Percentiles rank a stretch among this genome's conserved stretches.
phyloP scores from a whole-genome alignment of 2,329 filamentous ascomycete species.

The Huntiella savannae region DNA sequence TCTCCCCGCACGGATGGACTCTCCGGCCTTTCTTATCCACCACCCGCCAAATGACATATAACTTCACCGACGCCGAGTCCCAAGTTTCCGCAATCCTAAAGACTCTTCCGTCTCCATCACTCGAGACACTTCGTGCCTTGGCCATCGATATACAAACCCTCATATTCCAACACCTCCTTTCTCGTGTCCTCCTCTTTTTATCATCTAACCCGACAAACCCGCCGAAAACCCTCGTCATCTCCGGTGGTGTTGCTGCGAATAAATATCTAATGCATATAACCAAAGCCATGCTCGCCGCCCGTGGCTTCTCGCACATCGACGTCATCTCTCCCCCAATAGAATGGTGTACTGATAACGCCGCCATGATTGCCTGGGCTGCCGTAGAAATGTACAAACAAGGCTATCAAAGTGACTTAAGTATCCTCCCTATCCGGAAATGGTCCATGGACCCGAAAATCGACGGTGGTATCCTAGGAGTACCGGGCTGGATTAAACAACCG shows the following conservation, averaged over 20 bases:
- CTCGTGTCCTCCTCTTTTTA: slow-evolving; percentile 50
- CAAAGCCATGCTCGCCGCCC: slow-evolving; percentile 36
- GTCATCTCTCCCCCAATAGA: slow-evolving; percentile 56
- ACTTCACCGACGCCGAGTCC: slow-evolving; percentile 55
- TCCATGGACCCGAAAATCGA: slow-evolving; percentile 42
- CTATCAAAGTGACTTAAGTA: slow-evolving; percentile 42
- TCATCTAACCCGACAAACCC: slow-evolving; percentile 16
- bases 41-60: slow-evolving; percentile 42
- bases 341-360: slow-evolving; percentile 86
- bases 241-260: slow-evolving; percentile 83
- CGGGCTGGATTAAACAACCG: slow-evolving; percentile 23
- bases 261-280: slow-evolving; percentile 53
- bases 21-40: slow-evolving; percentile 47
- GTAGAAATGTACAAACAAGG: slow-evolving; percentile 81
- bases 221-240: slow-evolving; percentile 53
- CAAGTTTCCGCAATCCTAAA: slow-evolving; percentile 28
- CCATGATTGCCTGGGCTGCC: slow-evolving; percentile 92
- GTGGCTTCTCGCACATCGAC: slow-evolving; percentile 41
- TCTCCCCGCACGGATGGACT: slow-evolving; percentile 33
- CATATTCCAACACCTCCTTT: slow-evolving; percentile 72
- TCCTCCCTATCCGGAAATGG: slow-evolving; percentile 50
- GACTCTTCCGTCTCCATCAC: background rate
- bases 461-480: slow-evolving; percentile 47
- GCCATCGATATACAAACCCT: slow-evolving; percentile 59
- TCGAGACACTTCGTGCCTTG: slow-evolving; percentile 42